A percentile compares a stretch with the other conserved stretches of the same genome.
phyloP scores from a whole-genome alignment of 2,329 filamentous ascomycete species.

The Zymoseptoria tritici region DNA sequence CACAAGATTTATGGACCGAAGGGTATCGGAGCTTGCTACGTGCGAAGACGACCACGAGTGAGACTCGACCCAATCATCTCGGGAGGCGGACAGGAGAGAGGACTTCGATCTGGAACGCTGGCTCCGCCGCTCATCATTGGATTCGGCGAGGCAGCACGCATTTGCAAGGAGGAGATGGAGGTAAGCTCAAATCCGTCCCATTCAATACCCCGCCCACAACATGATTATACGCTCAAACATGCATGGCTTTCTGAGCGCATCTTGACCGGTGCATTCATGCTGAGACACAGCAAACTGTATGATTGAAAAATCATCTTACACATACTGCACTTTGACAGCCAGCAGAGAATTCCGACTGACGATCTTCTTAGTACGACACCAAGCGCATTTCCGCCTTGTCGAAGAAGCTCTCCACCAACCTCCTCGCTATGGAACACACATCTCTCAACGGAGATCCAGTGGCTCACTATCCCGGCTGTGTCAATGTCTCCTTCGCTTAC shows the following conservation, averaged over 20 bases:
- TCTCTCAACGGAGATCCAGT: constrained; percentile 77
- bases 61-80: constrained; percentile 93
- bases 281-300: constrained; percentile 61
- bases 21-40: constrained; percentile 92
- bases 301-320: constrained; percentile 25
- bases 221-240: constrained; percentile 83
- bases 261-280: constrained; percentile 47
- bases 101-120: constrained; percentile 86
- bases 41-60: constrained; percentile 84
- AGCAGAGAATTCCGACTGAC: constrained; percentile 21
- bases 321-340: not conserved
- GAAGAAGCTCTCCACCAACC: constrained; percentile 71
- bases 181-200: constrained; percentile 51
- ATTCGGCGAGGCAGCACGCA: constrained; percentile 90
- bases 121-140: constrained; percentile 83
- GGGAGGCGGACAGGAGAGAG: constrained; percentile 92
- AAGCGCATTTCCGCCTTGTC: constrained; percentile 78
- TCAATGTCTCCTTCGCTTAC: constrained; percentile 97
- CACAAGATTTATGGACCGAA: constrained; percentile 99
- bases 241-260: constrained; percentile 81
- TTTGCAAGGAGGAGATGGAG: constrained; percentile 81
- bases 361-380: constrained; percentile 66
- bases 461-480: constrained; percentile 88
- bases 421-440: constrained; percentile 87
- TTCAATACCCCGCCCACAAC: constrained; percentile 18